Conservation (phyloP, 768 basidiomycete species). For the Lactarius vividus region DNA sequence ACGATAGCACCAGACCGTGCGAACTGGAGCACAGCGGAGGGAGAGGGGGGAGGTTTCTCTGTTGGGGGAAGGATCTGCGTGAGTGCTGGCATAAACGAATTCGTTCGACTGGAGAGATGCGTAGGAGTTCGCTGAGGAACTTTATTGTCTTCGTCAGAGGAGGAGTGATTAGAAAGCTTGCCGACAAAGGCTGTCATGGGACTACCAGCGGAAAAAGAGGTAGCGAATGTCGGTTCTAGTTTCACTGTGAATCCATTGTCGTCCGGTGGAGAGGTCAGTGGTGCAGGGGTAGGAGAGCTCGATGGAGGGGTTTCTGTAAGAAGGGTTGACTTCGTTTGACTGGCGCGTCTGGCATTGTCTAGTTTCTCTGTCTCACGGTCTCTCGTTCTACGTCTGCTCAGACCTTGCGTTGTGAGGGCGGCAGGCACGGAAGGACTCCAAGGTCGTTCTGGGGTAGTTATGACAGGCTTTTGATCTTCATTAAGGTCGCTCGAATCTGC, state of each 20-base stretch:
- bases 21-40: background rate
- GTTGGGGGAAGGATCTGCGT: background rate
- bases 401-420: conserved; percentile 15
- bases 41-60: conserved; percentile 5
- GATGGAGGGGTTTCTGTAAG: conserved; percentile 1
- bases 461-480: conserved; percentile 7
- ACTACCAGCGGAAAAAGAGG: conserved; percentile 53
- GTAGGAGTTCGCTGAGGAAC: background rate
- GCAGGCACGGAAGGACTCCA: conserved; percentile 27
- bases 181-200: conserved; percentile 46
- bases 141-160: conserved; percentile 10
- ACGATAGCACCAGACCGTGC: background rate
- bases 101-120: background rate
- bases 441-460: conserved; percentile 16
- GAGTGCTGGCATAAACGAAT: background rate
- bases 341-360: background rate
- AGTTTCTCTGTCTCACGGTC: background rate
- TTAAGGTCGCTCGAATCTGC: background rate
- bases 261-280: conserved; percentile 5
- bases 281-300: conserved; percentile 26
- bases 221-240: conserved; percentile 12
- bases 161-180: conserved; percentile 27
- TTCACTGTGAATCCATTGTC: background rate
- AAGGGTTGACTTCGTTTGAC: background rate
- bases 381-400: conserved; percentile 14